Evolutionary conservation across 1,139 yeast species (phyloP).

Genomic region (Pichia sp.): DNA sequence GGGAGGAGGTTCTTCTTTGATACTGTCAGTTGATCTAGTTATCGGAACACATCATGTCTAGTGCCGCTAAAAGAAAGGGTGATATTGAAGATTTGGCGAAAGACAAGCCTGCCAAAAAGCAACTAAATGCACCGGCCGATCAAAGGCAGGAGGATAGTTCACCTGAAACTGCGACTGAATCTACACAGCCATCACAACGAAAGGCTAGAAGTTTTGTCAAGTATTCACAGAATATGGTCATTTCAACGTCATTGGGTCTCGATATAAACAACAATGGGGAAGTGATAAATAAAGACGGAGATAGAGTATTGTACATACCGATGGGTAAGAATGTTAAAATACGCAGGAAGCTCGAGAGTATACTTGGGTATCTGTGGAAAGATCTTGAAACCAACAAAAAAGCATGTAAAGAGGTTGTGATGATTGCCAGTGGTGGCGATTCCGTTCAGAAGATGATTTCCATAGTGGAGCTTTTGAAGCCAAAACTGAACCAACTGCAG

Average conservation of each 20-base stretch:
- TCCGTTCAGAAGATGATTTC: conserved; percentile 23
- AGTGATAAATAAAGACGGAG: conserved; percentile 1
- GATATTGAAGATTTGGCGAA: too few species aligned
- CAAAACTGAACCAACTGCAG: conserved; percentile 12
- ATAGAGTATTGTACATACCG: conserved; percentile 4
- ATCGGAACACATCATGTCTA: too few species aligned
- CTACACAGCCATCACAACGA: too few species aligned
- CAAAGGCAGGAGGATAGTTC: too few species aligned
- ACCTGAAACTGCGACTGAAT: too few species aligned
- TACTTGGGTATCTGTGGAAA: conserved; percentile 10
- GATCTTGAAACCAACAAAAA: neutral
- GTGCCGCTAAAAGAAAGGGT: too few species aligned
- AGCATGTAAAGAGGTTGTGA: conserved; percentile 13
- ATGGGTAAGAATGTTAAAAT: conserved; percentile 22
- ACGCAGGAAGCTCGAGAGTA: conserved; percentile 14
- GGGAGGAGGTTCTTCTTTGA: too few species aligned
- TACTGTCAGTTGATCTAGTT: too few species aligned
- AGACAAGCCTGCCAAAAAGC: too few species aligned
- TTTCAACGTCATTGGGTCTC: conserved; percentile 4
- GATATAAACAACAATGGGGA: neutral
- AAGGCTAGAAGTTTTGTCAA: conserved; percentile 2
- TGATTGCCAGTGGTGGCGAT: conserved; percentile 16
- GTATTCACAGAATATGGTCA: conserved; percentile 12
- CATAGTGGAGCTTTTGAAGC: conserved; percentile 24
- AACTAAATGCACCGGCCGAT: too few species aligned